Conservation (phyloP, 1,284 basidiomycete genomes). For the Pseudozyma pruni region DNA sequence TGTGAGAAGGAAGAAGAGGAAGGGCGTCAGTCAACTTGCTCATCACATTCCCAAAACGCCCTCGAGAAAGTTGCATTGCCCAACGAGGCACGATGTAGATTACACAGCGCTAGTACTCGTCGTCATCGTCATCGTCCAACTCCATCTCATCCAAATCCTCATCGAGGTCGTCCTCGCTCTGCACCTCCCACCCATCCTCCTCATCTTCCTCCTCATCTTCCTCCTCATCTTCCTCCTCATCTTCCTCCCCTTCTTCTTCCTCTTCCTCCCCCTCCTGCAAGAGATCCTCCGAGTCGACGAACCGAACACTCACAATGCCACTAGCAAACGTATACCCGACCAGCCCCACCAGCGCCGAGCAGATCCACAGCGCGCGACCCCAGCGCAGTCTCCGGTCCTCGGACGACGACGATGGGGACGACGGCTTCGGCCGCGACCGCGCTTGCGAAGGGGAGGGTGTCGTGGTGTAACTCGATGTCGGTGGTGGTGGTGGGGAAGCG, state of each 20-base stretch:
- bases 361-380: constrained; percentile 52
- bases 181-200: constrained; percentile 14
- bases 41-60: neutral
- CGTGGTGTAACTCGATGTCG: neutral
- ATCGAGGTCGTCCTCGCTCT: constrained; percentile 25
- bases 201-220: constrained; percentile 17
- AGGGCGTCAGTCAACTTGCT: constrained; percentile 1
- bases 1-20: neutral
- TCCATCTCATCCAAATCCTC: constrained; percentile 20
- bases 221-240: neutral
- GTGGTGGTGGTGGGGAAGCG: neutral
- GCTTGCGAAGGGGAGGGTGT: neutral
- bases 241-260: constrained; percentile 27
- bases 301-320: constrained; percentile 58
- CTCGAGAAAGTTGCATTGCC: no score
- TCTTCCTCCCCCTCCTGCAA: constrained; percentile 24
- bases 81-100: no score
- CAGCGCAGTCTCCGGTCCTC: constrained; percentile 37
- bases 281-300: constrained; percentile 22
- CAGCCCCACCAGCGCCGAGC: constrained; percentile 51
- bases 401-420: constrained; percentile 3
- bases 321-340: constrained; percentile 55
- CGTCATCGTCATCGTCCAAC: constrained; percentile 16
- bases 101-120: constrained; percentile 11
- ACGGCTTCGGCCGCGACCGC: neutral